Evolutionary conservation across 768 basidiomycete species (phyloP), one percentile per base, ranked within the genome.

Genomic region (Russula sp.): DNA sequence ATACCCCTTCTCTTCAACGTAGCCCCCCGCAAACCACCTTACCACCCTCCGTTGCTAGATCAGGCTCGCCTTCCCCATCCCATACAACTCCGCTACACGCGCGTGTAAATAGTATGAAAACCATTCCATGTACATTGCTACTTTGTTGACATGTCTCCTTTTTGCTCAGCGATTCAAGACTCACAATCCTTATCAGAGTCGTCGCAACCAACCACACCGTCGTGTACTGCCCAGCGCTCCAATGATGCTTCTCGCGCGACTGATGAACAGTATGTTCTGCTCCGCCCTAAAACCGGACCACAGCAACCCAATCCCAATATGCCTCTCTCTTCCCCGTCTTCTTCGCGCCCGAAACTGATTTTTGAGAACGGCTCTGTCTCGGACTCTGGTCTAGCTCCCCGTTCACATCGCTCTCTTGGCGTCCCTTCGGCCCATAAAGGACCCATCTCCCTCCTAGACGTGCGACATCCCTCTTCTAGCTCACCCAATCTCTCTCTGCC

Each of bases 321-420:
- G 11, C 11, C 34, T 10, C 50, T 51, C 36, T 32, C 54, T 38
- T 50, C 64, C 38, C 8, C 59, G 14, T 56, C 40, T 3, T 34
- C 54, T 14, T 30, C 49, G 49, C 50, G 34, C 20, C 32, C 55
- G 22, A 61, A 61, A 61, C 16, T n/a, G 4, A 20, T 26, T 34
- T 18, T 65, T n/a, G 54, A 65, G 49, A 11, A 26, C 8, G 64
- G 64, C 34, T 65, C 64, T 49, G 36, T 67, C 32, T 67, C 66
- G 9, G 67, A 67, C 60, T 61, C 64, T 8, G 64, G 64, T 24
- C 2, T 66, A 14, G 13, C 40, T 38, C 20, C n/a, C 5, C 63
- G 55, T 32, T 34, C 56, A 14, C 54, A 34, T 34, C 44, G 13
- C 50, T 36, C 38, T 57, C 52, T 44, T 20, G 48, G 53, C 48